phyloP scores from a whole-genome alignment of 2,329 filamentous ascomycete genomes.

The Calonectria naviculata region DNA sequence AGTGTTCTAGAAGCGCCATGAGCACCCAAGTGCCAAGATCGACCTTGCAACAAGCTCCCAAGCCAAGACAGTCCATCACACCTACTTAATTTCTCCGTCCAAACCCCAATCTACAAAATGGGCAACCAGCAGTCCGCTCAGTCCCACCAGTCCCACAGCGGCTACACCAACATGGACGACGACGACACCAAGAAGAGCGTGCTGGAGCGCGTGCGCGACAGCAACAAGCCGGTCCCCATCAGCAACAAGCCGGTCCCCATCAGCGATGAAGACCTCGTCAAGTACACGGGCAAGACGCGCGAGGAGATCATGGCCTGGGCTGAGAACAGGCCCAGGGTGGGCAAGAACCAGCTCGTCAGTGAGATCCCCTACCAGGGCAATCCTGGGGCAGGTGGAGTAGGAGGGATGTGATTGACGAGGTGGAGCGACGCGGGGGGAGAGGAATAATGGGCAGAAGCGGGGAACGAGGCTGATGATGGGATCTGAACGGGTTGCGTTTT shows the following conservation, averaged over 20 bases:
- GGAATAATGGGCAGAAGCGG: background rate
- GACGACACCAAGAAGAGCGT: constrained; percentile 36
- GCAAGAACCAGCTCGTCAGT: constrained; percentile 52
- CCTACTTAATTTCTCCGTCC: too few species aligned
- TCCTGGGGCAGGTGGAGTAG: constrained; percentile 42
- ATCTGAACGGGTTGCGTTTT: background rate
- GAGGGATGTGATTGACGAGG: constrained; percentile 46
- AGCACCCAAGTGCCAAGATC: background rate
- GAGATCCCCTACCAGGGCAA: constrained; percentile 41
- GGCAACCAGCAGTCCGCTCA: background rate
- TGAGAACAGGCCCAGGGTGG: constrained; percentile 52
- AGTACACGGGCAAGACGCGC: constrained; percentile 54
- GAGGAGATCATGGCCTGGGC: constrained; percentile 50
- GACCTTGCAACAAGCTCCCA: background rate
- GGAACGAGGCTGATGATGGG: background rate
- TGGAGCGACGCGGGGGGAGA: constrained; percentile 29
- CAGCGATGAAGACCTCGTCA: constrained; percentile 52
- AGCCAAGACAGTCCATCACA: background rate
- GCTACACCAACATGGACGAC: constrained; percentile 10
- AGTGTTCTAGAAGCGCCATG: background rate
- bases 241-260: constrained; percentile 48
- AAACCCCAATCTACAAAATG: background rate
- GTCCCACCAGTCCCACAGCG: background rate
- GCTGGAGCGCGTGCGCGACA: constrained; percentile 44
- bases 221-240: constrained; percentile 44